Evolutionary conservation across 2,329 filamentous ascomycete species (phyloP), one percentile per base, ranked within the genome.

Genomic region (Fusarium irregulare): DNA sequence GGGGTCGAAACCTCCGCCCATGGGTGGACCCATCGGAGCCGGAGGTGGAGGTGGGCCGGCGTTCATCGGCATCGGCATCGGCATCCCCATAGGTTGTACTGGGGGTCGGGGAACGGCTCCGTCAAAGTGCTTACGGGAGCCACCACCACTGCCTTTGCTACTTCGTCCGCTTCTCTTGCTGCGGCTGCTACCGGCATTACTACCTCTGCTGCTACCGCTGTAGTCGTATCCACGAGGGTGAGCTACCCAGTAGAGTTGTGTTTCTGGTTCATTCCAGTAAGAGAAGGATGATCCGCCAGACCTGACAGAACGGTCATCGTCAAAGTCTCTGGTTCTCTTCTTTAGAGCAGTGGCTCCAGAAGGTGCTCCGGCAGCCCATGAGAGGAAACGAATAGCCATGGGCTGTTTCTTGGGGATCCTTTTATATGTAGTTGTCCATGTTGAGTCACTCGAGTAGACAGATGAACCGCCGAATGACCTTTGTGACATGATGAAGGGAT

Each of bases 281-380:
- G 73, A 76, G 42, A 55, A 55, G 12, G 72, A 56, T 10, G 74
- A 75, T 37, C 65, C 51, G 30, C 54, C 47, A 25, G 74, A 76
- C n/a, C 60, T 50, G 41, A 47, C 55, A 10, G 75, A 76, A 4
- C 57, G 66, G 60, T 75, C 71, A 40, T 77, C 76, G 4, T 66
- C 55, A 25, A 54, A 46, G 21, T 77, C 75, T 30, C 75, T 66
- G 4, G 70, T 73, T 58, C 70, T 77, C 68, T 76, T 77, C 68
- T 73, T 76, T 44, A 76, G 59, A 3, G 59, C 69, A 7, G 68
- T 73, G 6, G 74, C 72, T 30, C 69, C 64, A 5, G 64, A 59
- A 4, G 76, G 76, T 20, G 70, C 70, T 21, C 76, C 76, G 11
- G 74, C 73, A 20, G 71, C 74, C 74, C 73, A 78, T 9, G 68